A percentile compares a stretch with the other conserved stretches of the same genome.
These are phyloP conservation scores for Ogataea ramenticola DNA, from an alignment of 805 yeast genomes.

Conservation along the genomic window DNA sequence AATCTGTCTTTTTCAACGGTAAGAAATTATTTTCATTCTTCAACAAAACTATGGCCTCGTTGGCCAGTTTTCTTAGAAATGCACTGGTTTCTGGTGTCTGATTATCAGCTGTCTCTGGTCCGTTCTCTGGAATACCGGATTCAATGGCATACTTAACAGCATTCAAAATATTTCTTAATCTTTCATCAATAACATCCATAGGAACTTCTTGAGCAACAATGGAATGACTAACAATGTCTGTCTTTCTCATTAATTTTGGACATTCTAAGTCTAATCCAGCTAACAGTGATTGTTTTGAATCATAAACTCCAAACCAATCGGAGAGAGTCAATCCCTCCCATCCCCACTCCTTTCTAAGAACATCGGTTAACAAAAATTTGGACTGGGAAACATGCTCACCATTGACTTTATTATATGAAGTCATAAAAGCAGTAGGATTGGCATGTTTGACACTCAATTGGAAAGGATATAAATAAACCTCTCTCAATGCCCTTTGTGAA, in stretches of 20 bases:
- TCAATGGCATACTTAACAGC: slow-evolving; percentile 36
- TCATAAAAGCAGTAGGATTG: slow-evolving; percentile 33
- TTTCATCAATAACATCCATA: slow-evolving; percentile 33
- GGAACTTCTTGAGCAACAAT: slow-evolving; percentile 34
- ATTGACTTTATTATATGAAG: slow-evolving; percentile 35
- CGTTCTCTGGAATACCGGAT: slow-evolving; percentile 33
- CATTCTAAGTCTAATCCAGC: slow-evolving; percentile 38
- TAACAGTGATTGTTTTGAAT: slow-evolving; percentile 29
- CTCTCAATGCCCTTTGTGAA: slow-evolving; percentile 37
- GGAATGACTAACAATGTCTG: slow-evolving; percentile 30
- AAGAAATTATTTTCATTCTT: slow-evolving; percentile 40
- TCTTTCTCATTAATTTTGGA: slow-evolving; percentile 20
- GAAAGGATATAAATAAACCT: slow-evolving; percentile 36
- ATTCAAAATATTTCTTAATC: slow-evolving; percentile 39
- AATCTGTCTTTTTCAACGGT: slow-evolving; percentile 35
- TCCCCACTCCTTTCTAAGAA: slow-evolving; percentile 34
- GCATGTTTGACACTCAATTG: slow-evolving; percentile 33
- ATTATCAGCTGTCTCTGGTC: slow-evolving; percentile 29
- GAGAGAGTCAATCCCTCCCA: slow-evolving; percentile 33
- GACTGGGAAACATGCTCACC: slow-evolving; percentile 34
- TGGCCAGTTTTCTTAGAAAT: slow-evolving; percentile 36
- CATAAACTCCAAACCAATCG: slow-evolving; percentile 37
- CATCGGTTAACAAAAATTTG: slow-evolving; percentile 25
- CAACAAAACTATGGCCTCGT: slow-evolving; percentile 48
- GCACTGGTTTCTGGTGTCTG: slow-evolving; percentile 40